phyloP scores from a whole-genome alignment of 495 filamentous ascomycete species.

The Penicillium pancosmium region DNA sequence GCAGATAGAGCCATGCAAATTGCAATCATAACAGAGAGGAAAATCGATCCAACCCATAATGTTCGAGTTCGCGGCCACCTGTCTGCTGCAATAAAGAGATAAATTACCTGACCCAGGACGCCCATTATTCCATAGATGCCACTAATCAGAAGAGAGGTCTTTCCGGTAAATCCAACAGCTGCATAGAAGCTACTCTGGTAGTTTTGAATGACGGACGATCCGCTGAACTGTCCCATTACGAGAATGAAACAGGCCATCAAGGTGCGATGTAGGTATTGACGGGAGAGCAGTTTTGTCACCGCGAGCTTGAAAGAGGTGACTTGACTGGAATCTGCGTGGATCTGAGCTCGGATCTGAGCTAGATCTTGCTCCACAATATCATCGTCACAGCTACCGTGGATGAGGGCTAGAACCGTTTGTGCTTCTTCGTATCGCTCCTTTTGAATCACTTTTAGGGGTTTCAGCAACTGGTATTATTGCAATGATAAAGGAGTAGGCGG shows the following conservation, averaged over 20 bases:
- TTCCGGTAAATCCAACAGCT: slow-evolving; percentile 24
- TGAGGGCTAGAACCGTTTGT: slow-evolving; percentile 8
- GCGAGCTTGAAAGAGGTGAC: not conserved
- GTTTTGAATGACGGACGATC: slow-evolving; percentile 24
- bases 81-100: slow-evolving; percentile 23
- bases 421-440: not conserved
- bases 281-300: not conserved
- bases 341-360: slow-evolving; percentile 18
- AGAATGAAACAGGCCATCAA: slow-evolving; percentile 23
- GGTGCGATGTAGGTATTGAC: not conserved
- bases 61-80: slow-evolving; percentile 23
- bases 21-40: slow-evolving; percentile 22
- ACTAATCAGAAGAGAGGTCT: slow-evolving; percentile 22
- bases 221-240: slow-evolving; percentile 26
- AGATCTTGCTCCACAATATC: slow-evolving; percentile 15
- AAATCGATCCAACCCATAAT: slow-evolving; percentile 23
- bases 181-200: slow-evolving; percentile 23
- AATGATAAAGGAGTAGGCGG: not conserved
- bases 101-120: slow-evolving; percentile 22
- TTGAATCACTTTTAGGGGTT: not conserved
- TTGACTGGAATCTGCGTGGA: slow-evolving; percentile 9
- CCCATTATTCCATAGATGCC: slow-evolving; percentile 27
- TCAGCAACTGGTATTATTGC: not conserved
- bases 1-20: slow-evolving; percentile 26
- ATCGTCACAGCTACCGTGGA: slow-evolving; percentile 12